phyloP scores from a whole-genome alignment of 495 filamentous ascomycete genomes.

The Penicillium taxi region DNA sequence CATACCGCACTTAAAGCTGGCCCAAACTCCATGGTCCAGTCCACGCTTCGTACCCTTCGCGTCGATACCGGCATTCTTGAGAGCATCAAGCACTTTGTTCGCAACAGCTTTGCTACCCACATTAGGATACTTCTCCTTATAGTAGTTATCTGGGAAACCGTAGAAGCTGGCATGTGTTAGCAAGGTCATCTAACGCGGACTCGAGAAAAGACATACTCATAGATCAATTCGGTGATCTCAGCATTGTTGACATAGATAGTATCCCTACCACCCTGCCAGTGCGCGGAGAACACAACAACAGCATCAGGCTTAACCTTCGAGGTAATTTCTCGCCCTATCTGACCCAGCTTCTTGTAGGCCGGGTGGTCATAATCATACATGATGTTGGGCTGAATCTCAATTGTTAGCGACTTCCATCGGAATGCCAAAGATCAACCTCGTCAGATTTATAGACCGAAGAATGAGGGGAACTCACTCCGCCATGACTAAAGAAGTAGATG shows the following conservation, averaged over 20 bases:
- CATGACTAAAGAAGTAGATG: conserved; percentile 74
- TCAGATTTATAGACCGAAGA: background rate
- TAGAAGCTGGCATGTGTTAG: conserved; percentile 50
- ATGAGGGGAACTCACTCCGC: conserved; percentile 48
- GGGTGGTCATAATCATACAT: conserved; percentile 70
- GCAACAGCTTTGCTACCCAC: conserved; percentile 60
- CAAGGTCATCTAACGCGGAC: background rate
- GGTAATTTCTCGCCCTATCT: conserved; percentile 72
- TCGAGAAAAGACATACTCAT: conserved; percentile 51
- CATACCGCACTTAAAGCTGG: conserved; percentile 56
- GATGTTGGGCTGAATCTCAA: conserved; percentile 51
- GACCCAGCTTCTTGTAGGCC: conserved; percentile 59
- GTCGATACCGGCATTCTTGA: conserved; percentile 54
- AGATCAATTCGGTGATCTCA: conserved; percentile 64
- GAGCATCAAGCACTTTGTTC: conserved; percentile 51
- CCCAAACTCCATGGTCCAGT: conserved; percentile 78
- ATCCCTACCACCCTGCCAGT: conserved; percentile 62
- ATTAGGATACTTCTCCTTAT: conserved; percentile 59
- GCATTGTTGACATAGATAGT: conserved; percentile 65
- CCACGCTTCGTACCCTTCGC: conserved; percentile 58
- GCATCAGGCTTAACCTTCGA: conserved; percentile 70
- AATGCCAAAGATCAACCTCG: background rate
- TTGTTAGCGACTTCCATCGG: conserved; percentile 1
- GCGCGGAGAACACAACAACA: conserved; percentile 79
- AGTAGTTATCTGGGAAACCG: conserved; percentile 61